Conservation (phyloP, 2,329 filamentous ascomycete genomes). For the Gyromitra esculenta region DNA sequence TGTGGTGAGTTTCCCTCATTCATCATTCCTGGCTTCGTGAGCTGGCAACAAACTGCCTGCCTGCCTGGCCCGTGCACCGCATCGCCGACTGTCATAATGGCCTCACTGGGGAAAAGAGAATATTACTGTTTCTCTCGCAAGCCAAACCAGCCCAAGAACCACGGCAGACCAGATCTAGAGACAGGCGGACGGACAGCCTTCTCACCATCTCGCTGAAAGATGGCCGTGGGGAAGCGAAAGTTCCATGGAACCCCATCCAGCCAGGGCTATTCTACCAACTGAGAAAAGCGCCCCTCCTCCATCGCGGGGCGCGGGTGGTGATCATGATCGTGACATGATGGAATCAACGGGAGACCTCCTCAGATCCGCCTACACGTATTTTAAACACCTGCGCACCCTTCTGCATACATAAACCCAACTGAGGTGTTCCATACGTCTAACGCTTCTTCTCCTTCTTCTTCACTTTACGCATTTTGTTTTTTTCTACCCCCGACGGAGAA, state of each 20-base stretch:
- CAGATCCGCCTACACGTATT: slow-evolving; percentile 15
- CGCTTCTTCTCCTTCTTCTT: too few species aligned
- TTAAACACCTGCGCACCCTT: slow-evolving; percentile 6
- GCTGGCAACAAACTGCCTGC: slow-evolving; percentile 16
- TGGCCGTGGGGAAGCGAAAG: slow-evolving; percentile 11
- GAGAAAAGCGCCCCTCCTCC: neutral
- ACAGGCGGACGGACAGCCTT: neutral
- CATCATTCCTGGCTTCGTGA: slow-evolving; percentile 20
- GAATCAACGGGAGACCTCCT: slow-evolving; percentile 14
- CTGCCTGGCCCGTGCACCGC: neutral
- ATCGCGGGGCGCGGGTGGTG: slow-evolving; percentile 5
- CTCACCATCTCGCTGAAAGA: neutral
- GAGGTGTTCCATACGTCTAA: neutral
- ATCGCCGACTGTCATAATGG: slow-evolving; percentile 1
- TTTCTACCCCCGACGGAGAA: neutral
- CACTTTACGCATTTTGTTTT: too few species aligned
- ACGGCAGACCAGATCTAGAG: neutral
- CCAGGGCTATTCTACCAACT: slow-evolving; percentile 2
- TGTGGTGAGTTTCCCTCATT: neutral
- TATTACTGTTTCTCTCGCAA: neutral
- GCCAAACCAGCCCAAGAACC: slow-evolving; percentile 7
- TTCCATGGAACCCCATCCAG: slow-evolving; percentile 8
- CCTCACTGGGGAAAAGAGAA: slow-evolving; percentile 13
- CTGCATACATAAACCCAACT: slow-evolving; percentile 5
- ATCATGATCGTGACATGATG: slow-evolving; percentile 27